Evolutionary conservation across 2,329 filamentous ascomycete genomes (phyloP).

Genomic region (Camillea tinctor): DNA sequence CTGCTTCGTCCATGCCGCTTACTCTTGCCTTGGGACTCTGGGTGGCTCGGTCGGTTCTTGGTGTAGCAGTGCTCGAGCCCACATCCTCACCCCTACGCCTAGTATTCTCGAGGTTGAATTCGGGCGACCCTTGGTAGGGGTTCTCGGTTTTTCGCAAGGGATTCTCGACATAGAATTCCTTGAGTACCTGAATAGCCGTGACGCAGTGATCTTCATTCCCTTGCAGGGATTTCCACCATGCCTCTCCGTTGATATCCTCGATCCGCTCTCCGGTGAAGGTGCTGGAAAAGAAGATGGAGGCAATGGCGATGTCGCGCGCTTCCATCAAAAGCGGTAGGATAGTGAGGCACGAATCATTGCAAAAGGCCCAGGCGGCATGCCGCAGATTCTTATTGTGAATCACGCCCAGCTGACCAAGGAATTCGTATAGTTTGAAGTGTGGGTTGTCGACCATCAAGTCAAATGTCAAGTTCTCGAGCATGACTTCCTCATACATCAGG

Average conservation of each 20-base stretch:
- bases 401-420: constrained; percentile 70
- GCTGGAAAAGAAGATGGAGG: constrained; percentile 82
- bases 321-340: constrained; percentile 79
- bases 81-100: constrained; percentile 46
- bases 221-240: constrained; percentile 84
- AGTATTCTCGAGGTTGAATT: constrained; percentile 56
- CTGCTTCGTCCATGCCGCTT: constrained; percentile 40
- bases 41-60: constrained; percentile 47
- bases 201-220: constrained; percentile 70
- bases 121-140: constrained; percentile 49
- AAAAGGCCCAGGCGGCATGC: constrained; percentile 88
- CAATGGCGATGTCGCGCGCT: constrained; percentile 78
- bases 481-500: constrained; percentile 84
- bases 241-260: constrained; percentile 69
- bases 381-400: constrained; percentile 79
- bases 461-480: constrained; percentile 90
- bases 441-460: constrained; percentile 89
- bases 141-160: constrained; percentile 58
- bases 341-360: constrained; percentile 87
- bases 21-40: constrained; percentile 44
- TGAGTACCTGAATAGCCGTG: constrained; percentile 74
- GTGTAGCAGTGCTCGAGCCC: constrained; percentile 50
- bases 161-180: constrained; percentile 63
- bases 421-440: constrained; percentile 79
- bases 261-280: constrained; percentile 72